These are phyloP conservation scores for Plantago coronopus DNA, from an alignment of 305 asterid species.

Conservation along the genomic window DNA sequence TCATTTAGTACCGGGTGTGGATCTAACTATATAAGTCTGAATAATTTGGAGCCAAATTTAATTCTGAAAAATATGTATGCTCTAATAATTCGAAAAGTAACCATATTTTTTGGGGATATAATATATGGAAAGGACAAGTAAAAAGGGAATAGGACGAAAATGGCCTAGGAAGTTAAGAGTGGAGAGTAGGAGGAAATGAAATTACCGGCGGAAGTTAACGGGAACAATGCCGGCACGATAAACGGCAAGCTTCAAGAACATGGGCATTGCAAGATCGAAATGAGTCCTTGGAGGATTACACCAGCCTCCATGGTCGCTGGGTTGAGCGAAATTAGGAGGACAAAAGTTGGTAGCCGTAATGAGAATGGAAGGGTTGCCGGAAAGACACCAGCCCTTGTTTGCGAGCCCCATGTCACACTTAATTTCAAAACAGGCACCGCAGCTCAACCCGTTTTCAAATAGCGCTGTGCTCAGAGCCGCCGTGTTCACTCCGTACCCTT, in stretches of 20 bases:
- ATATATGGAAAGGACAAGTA: no score
- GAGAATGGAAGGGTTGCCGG: slow-evolving; percentile 25
- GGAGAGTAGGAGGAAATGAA: no score
- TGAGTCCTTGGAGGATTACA: slow-evolving; percentile 19
- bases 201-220: slow-evolving; percentile 19
- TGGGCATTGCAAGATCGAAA: slow-evolving; percentile 29
- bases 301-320: slow-evolving; percentile 20
- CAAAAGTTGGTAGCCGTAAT: slow-evolving; percentile 29
- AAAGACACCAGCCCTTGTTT: slow-evolving; percentile 14
- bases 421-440: slow-evolving; percentile 26
- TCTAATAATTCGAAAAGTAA: no score
- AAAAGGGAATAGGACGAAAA: no score
- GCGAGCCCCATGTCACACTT: slow-evolving; percentile 16
- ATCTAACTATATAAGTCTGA: no score
- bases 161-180: no score
- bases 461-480: slow-evolving; percentile 26
- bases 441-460: slow-evolving; percentile 25
- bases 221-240: slow-evolving; percentile 32
- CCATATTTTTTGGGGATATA: no score
- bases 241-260: slow-evolving; percentile 27
- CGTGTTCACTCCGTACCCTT: slow-evolving; percentile 27
- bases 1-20: no score
- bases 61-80: no score
- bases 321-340: slow-evolving; percentile 21
- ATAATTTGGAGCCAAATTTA: no score